Conservation (phyloP, 2,329 filamentous ascomycete species). For the Rhinocladiella similis region DNA sequence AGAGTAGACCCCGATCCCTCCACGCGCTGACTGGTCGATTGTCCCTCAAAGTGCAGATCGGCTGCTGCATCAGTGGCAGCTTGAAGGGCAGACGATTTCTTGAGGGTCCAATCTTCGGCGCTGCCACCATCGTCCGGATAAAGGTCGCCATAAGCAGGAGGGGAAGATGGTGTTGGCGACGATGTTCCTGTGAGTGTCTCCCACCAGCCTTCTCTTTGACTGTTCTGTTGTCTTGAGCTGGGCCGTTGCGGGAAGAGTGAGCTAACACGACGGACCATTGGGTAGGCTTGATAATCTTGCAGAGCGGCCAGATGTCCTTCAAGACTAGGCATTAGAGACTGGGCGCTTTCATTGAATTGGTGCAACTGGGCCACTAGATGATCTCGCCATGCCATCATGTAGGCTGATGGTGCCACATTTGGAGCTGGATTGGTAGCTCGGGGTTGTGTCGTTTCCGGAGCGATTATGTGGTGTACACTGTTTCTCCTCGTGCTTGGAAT, state of each 20-base stretch:
- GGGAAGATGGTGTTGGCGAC: constrained; percentile 52
- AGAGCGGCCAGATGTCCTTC: constrained; percentile 58
- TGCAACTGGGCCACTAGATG: constrained; percentile 73
- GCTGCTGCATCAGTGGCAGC: constrained; percentile 46
- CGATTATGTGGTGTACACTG: constrained; percentile 17
- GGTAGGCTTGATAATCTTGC: constrained; percentile 72
- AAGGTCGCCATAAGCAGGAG: constrained; percentile 78
- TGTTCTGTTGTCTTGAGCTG: constrained; percentile 51
- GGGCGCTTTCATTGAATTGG: constrained; percentile 72
- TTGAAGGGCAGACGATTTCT: constrained; percentile 44
- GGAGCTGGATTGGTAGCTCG: not conserved
- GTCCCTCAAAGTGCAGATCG: constrained; percentile 43
- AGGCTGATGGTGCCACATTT: constrained; percentile 51
- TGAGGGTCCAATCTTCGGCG: constrained; percentile 42
- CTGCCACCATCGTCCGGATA: constrained; percentile 57
- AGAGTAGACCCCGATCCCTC: not conserved
- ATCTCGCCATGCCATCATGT: constrained; percentile 70
- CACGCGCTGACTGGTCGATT: not conserved
- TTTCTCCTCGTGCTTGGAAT: constrained; percentile 19
- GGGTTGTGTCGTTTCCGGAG: constrained; percentile 29
- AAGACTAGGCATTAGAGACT: constrained; percentile 65
- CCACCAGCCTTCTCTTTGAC: constrained; percentile 60
- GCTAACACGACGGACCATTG: constrained; percentile 70
- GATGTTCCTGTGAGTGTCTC: constrained; percentile 60
- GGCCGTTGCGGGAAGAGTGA: constrained; percentile 69